Conservation (phyloP, 768 basidiomycete species). For the Phaeotremella skinneri region DNA sequence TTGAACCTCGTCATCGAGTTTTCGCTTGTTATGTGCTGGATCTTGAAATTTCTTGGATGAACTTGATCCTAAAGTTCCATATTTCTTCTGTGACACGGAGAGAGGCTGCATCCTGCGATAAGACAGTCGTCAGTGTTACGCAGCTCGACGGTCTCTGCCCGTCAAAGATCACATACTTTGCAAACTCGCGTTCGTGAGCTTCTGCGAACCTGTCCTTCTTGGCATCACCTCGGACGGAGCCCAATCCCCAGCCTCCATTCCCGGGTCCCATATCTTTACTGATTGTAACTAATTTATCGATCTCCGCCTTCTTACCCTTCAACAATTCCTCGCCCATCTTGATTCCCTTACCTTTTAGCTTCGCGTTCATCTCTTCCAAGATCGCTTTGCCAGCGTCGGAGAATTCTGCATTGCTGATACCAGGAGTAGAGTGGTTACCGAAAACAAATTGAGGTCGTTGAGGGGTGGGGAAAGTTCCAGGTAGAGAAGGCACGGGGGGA, state of each 20-base stretch:
- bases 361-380: slow-evolving; percentile 45
- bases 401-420: slow-evolving; percentile 38
- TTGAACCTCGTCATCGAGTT: slow-evolving; percentile 14
- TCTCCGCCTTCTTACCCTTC: slow-evolving; percentile 37
- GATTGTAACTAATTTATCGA: slow-evolving; percentile 32
- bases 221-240: slow-evolving; percentile 4
- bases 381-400: slow-evolving; percentile 36
- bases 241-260: slow-evolving; percentile 29
- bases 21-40: slow-evolving; percentile 26
- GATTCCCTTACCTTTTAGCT: slow-evolving; percentile 28
- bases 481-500: slow-evolving; percentile 22
- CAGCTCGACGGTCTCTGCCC: neutral
- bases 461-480: slow-evolving; percentile 8
- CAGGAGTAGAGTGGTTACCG: slow-evolving; percentile 8
- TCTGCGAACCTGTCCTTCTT: slow-evolving; percentile 40
- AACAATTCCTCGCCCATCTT: slow-evolving; percentile 34
- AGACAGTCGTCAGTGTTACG: neutral
- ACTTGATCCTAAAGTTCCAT: slow-evolving; percentile 4
- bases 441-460: slow-evolving; percentile 18
- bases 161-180: slow-evolving; percentile 32
- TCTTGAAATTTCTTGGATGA: neutral
- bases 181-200: slow-evolving; percentile 44
- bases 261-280: slow-evolving; percentile 24
- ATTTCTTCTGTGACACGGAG: slow-evolving; percentile 7
- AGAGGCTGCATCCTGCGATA: slow-evolving; percentile 40